Base-by-base conservation (phyloP, 352 stramenopile genomes). In the Blastocystis sp. region DNA sequence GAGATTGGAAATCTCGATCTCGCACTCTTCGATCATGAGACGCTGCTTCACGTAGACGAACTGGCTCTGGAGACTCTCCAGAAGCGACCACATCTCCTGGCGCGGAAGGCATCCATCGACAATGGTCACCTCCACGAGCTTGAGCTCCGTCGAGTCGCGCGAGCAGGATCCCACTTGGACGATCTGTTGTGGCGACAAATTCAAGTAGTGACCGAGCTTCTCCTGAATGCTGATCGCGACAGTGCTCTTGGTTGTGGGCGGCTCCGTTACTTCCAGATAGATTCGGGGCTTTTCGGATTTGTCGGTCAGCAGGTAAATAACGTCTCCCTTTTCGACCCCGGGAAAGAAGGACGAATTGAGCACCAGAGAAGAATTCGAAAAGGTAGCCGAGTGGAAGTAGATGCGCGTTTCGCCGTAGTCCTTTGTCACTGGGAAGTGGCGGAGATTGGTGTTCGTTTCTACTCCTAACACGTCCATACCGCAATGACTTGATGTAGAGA, bases 321-420 rank as follows among this genome's bases (percentile, higher is more conserved):
- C 61, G 43, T 81, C 70, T 24, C 70, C 70, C 28, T 62, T 43
- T 45, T 66, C 59, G 11, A 81, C 19, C 40, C 59, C 70, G 21
- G 70, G 70, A 43, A 81, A 81, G 38, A 42, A 66, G 48, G 48
- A 43, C 2, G 70, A 52, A 64, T 81, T 81, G 43, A 81, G 34
- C 6, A 81, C 40, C 24, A 81, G 43, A 17, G 45, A 17, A 14
- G 70, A 21, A 38, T 81, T 57, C 2, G 70, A 81, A 65, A 81
- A 81, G 43, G 70, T 81, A 38, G 70, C 64, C 7, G 70, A 81
- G 34, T 81, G 70, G 70, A 81, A 81, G 70, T 62, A 81, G 24
- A 81, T 64, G 48, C 7, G 48, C 59, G 59, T 81, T 19, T 81
- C 70, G 7, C 70, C 70, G 43, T 65, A 81, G 42, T 45, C 17